Evolutionary conservation across 140 eudicot species (phyloP).

Genomic region (Ambrosia hybrid): DNA sequence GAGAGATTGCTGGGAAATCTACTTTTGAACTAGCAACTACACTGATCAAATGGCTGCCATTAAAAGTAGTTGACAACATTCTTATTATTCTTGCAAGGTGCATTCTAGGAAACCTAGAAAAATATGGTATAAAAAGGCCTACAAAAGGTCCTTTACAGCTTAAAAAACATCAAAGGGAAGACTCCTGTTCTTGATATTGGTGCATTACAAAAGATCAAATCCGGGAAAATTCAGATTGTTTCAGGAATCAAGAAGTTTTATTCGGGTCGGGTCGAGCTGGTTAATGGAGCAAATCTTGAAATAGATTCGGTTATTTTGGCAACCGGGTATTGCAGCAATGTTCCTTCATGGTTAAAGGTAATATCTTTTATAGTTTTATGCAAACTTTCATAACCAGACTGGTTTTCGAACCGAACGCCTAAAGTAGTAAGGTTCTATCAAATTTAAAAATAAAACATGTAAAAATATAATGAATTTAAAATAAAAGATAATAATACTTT

Average conservation of each 20-base stretch:
- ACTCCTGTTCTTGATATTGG: slow-evolving; percentile 88
- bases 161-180: slow-evolving; percentile 66
- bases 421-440: too few relatives aligned
- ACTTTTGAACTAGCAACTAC: slow-evolving; percentile 68
- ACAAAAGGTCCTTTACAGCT: slow-evolving; percentile 60
- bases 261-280: slow-evolving; percentile 54
- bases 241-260: slow-evolving; percentile 74
- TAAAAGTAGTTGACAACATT: slow-evolving; percentile 64
- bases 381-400: too few relatives aligned
- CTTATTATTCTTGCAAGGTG: slow-evolving; percentile 48
- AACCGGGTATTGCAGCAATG: slow-evolving; percentile 92
- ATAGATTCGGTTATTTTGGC: slow-evolving; percentile 80
- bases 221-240: slow-evolving; percentile 63
- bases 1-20: slow-evolving; percentile 72
- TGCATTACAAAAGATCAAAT: slow-evolving; percentile 59
- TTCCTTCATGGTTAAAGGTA: slow-evolving; percentile 91
- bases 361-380: slow-evolving; percentile 8
- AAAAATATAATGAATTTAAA: too few relatives aligned
- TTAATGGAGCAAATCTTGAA: slow-evolving; percentile 61
- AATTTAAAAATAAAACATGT: too few relatives aligned
- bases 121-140: slow-evolving; percentile 80
- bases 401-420: too few relatives aligned
- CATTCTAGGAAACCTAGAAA: slow-evolving; percentile 61
- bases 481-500: too few relatives aligned
- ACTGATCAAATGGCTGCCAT: slow-evolving; percentile 70